Evolutionary conservation across 1,139 yeast genomes (phyloP).

Genomic region (Magnusiomyces magnusii): DNA sequence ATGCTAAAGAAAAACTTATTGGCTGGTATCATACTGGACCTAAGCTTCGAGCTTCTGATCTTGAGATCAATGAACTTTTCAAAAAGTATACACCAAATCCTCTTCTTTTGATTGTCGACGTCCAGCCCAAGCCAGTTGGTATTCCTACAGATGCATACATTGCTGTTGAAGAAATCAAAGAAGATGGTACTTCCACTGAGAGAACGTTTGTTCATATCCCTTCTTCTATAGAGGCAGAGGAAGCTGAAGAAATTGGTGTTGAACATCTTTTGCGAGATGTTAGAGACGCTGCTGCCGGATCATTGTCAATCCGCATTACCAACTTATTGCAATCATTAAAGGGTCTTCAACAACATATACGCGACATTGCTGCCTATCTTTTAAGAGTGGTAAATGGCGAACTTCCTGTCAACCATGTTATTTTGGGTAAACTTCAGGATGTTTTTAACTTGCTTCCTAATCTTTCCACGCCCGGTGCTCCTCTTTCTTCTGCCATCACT

Average conservation of each 20-base stretch:
- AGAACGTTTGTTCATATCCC: constrained; percentile 92
- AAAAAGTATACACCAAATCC: constrained; percentile 81
- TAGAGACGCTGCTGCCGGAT: constrained; percentile 95
- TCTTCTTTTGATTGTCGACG: constrained; percentile 82
- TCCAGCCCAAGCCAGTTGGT: constrained; percentile 70
- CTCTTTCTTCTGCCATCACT: constrained; percentile 20
- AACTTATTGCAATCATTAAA: constrained; percentile 82
- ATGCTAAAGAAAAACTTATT: constrained; percentile 89
- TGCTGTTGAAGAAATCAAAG: constrained; percentile 92
- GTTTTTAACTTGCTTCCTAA: constrained; percentile 91
- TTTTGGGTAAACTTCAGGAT: constrained; percentile 88
- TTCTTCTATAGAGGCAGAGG: constrained; percentile 91
- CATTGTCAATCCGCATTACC: constrained; percentile 76
- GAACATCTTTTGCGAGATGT: constrained; percentile 93
- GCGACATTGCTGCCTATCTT: constrained; percentile 72
- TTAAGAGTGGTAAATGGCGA: constrained; percentile 63
- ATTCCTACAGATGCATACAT: constrained; percentile 94
- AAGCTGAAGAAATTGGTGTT: constrained; percentile 98
- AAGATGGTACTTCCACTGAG: constrained; percentile 93
- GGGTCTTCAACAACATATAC: constrained; percentile 74
- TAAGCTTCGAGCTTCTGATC: constrained; percentile 76
- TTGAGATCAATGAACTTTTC: constrained; percentile 84
- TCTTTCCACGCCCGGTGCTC: constrained; percentile 39
- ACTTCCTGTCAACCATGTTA: constrained; percentile 83
- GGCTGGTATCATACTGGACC: constrained; percentile 99